Evolutionary conservation across 176 grass and related monocot genomes (phyloP).

Genomic region (Ensete ventricosum): DNA sequence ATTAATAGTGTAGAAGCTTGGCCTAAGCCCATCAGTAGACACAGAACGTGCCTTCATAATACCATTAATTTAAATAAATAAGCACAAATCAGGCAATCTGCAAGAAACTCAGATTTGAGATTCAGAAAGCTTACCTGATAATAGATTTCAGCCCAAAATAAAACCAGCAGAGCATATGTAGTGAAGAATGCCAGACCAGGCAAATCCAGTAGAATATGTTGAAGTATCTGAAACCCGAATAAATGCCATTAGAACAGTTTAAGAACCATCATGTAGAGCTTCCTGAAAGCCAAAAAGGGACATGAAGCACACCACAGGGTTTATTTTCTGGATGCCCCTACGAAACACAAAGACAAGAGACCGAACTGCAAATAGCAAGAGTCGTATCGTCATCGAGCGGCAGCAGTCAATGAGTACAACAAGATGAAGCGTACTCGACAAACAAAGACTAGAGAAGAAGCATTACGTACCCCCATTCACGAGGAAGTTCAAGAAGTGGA

Average conservation of each 20-base stretch:
- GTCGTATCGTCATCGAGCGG: too few species aligned
- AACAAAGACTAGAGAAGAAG: not conserved
- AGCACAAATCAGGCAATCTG: not conserved
- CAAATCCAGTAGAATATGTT: slow-evolving; percentile 75
- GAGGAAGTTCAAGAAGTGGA: slow-evolving; percentile 75
- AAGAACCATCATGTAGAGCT: too few species aligned
- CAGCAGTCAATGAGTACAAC: not conserved
- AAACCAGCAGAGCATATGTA: slow-evolving; percentile 58
- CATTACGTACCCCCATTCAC: slow-evolving; percentile 49
- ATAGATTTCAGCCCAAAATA: slow-evolving; percentile 89
- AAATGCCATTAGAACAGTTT: too few species aligned
- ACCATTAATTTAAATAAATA: slow-evolving; percentile 1
- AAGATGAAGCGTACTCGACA: not conserved
- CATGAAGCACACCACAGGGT: not conserved
- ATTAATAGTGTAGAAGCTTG: slow-evolving; percentile 51
- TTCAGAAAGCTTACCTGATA: slow-evolving; percentile 38
- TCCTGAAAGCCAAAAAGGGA: too few species aligned
- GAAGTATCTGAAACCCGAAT: slow-evolving; percentile 42
- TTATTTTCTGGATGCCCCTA: not conserved
- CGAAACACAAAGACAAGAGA: not conserved
- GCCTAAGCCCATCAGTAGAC: slow-evolving; percentile 51
- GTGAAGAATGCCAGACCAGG: slow-evolving; percentile 88
- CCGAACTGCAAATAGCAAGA: not conserved
- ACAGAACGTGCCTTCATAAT: slow-evolving; percentile 34
- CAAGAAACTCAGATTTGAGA: too few species aligned